These are phyloP conservation scores for Hypoxylon sp. DNA, from an alignment of 2,329 filamentous ascomycete genomes.

Conservation along the genomic window DNA sequence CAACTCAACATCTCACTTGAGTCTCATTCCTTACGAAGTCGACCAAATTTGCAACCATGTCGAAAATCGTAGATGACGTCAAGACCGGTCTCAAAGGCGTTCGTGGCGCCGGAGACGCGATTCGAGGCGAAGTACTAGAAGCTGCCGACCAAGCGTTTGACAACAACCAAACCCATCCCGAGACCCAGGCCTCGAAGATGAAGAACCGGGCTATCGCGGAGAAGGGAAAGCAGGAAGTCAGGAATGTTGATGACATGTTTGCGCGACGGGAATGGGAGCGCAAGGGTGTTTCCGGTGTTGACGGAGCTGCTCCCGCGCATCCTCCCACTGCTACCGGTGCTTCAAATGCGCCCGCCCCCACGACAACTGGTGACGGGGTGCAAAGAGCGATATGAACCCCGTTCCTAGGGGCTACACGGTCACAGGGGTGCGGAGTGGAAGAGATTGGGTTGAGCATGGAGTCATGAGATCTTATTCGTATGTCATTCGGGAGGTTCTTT, in stretches of 20 bases:
- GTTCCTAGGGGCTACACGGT: background rate
- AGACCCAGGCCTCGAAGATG: conserved; percentile 46
- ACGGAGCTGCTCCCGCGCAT: conserved; percentile 1
- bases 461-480: background rate
- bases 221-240: conserved; percentile 50
- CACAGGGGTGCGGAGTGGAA: background rate
- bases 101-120: conserved; percentile 52
- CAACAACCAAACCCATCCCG: conserved; percentile 46
- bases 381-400: conserved; percentile 1
- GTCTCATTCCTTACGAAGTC: background rate
- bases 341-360: conserved; percentile 9
- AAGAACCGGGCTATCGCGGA: conserved; percentile 48
- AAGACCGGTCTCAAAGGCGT: conserved; percentile 54
- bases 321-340: conserved; percentile 6
- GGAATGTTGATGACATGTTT: conserved; percentile 47
- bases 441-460: background rate
- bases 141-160: conserved; percentile 53
- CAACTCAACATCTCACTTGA: background rate
- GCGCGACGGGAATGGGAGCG: conserved; percentile 47
- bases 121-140: conserved; percentile 52
- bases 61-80: conserved; percentile 53
- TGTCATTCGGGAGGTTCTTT: background rate
- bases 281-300: conserved; percentile 21
- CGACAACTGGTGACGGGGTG: conserved; percentile 1
- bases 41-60: conserved; percentile 46